These are phyloP conservation scores for Phellinidium pouzarii DNA, from an alignment of 1,284 basidiomycete species.

Conservation along the genomic window DNA sequence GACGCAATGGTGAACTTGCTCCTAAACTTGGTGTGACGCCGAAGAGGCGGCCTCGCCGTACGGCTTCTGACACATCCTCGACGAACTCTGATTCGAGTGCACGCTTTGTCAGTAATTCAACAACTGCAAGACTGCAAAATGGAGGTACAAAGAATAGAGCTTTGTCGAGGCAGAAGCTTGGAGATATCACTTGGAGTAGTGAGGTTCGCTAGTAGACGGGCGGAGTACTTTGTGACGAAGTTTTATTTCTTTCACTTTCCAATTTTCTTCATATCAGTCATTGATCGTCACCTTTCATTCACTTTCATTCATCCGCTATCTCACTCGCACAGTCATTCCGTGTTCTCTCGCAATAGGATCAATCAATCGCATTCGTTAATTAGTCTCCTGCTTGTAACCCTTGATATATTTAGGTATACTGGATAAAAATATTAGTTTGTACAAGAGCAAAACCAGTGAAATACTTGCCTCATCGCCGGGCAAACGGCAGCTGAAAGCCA, in stretches of 20 bases:
- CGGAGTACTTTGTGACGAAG: neutral
- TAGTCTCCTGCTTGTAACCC: slow-evolving; percentile 3
- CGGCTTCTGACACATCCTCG: slow-evolving; percentile 60
- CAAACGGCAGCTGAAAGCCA: slow-evolving; percentile 85
- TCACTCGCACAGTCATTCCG: neutral
- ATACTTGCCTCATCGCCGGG: slow-evolving; percentile 13
- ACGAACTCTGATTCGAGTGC: slow-evolving; percentile 22
- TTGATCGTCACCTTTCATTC: neutral
- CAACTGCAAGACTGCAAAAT: slow-evolving; percentile 14
- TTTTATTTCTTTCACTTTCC: slow-evolving; percentile 8
- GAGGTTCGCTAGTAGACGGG: slow-evolving; percentile 17
- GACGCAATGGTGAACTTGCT: slow-evolving; percentile 31
- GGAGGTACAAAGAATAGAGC: slow-evolving; percentile 25
- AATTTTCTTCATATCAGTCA: neutral
- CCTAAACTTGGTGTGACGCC: slow-evolving; percentile 47
- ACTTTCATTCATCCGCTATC: slow-evolving; percentile 3
- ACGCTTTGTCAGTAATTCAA: slow-evolving; percentile 3
- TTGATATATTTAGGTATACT: slow-evolving; percentile 9
- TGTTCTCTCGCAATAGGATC: slow-evolving; percentile 2
- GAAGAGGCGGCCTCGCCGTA: slow-evolving; percentile 51
- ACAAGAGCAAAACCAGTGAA: neutral
- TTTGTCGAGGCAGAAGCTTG: slow-evolving; percentile 37
- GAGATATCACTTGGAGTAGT: slow-evolving; percentile 44
- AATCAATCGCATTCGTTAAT: slow-evolving; percentile 6
- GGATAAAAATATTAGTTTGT: slow-evolving; percentile 1